phyloP scores from a whole-genome alignment of 1,284 basidiomycete species.

The Mycosarcoma maydis region DNA sequence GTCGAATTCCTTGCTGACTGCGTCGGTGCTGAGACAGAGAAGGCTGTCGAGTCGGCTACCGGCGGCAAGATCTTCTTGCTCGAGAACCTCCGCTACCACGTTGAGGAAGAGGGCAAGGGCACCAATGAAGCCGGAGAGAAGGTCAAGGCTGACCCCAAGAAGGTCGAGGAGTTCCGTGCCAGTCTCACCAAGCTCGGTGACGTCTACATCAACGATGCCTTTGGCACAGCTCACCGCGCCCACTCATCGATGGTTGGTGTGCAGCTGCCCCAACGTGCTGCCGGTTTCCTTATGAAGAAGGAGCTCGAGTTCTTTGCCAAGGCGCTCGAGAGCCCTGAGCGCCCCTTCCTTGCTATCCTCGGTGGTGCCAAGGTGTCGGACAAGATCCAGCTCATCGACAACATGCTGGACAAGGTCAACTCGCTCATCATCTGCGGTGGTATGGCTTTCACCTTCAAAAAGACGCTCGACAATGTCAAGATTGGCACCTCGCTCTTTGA shows the following conservation, averaged over 20 bases:
- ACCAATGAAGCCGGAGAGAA: constrained; percentile 93
- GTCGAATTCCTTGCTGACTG: constrained; percentile 86
- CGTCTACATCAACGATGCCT: constrained; percentile 98
- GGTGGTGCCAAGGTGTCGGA: constrained; percentile 99
- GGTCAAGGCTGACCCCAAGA: constrained; percentile 86
- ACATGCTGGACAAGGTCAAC: constrained; percentile 99
- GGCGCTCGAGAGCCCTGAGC: constrained; percentile 90
- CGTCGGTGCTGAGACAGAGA: constrained; percentile 85
- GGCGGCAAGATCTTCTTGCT: constrained; percentile 87
- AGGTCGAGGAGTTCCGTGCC: constrained; percentile 85
- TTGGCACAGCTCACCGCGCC: constrained; percentile 96
- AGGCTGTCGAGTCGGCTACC: constrained; percentile 76
- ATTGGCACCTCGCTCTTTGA: constrained; percentile 97
- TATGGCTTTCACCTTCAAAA: constrained; percentile 99
- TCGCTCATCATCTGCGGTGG: constrained; percentile 96
- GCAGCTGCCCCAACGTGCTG: constrained; percentile 88
- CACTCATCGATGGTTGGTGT: constrained; percentile 99
- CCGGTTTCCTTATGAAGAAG: constrained; percentile 98
- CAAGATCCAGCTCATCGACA: constrained; percentile 98
- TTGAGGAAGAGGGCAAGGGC: constrained; percentile 93
- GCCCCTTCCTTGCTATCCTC: constrained; percentile 96
- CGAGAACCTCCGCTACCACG: constrained; percentile 98
- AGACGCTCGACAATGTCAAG: constrained; percentile 82
- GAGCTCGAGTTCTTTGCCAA: constrained; percentile 99
- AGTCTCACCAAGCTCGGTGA: constrained; percentile 90